Conservation (phyloP, 208 protist species). For the Leptomonas pyrrhocoris region DNA sequence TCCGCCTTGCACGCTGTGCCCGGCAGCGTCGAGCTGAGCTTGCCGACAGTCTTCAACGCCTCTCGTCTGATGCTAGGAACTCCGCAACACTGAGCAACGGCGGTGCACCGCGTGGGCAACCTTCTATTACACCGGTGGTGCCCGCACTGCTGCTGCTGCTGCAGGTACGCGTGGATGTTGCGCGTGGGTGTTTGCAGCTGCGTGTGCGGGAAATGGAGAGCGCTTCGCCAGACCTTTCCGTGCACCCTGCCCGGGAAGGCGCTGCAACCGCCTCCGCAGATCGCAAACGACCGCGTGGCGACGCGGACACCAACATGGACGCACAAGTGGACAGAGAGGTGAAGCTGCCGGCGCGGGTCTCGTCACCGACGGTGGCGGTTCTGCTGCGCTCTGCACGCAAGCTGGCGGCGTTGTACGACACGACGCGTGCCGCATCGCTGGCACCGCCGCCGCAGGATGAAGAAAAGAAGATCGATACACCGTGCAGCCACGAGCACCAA, state of each 20-base stretch:
- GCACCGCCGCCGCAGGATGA: neutral
- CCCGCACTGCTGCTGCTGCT: slow-evolving; percentile 16
- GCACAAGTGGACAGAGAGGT: neutral
- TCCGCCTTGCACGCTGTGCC: slow-evolving; percentile 19
- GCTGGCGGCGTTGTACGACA: slow-evolving; percentile 38
- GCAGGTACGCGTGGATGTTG: slow-evolving; percentile 30
- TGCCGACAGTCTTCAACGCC: neutral
- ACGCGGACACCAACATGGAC: neutral
- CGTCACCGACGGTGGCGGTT: slow-evolving; percentile 31
- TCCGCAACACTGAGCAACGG: neutral
- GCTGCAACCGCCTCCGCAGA: neutral
- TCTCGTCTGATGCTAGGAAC: neutral
- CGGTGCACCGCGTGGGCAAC: neutral
- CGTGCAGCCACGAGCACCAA: neutral
- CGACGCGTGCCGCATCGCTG: neutral
- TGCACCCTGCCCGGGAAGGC: neutral
- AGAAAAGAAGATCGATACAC: neutral
- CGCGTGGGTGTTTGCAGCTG: slow-evolving; percentile 29
- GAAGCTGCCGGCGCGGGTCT: neutral
- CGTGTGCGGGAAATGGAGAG: slow-evolving; percentile 3
- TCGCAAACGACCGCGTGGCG: slow-evolving; percentile 4
- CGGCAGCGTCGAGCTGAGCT: slow-evolving; percentile 19
- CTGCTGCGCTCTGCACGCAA: slow-evolving; percentile 37
- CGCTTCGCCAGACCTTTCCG: neutral
- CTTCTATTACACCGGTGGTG: too few species aligned